phyloP scores from a whole-genome alignment of 768 basidiomycete genomes.

The Psilocybe cubensis region DNA sequence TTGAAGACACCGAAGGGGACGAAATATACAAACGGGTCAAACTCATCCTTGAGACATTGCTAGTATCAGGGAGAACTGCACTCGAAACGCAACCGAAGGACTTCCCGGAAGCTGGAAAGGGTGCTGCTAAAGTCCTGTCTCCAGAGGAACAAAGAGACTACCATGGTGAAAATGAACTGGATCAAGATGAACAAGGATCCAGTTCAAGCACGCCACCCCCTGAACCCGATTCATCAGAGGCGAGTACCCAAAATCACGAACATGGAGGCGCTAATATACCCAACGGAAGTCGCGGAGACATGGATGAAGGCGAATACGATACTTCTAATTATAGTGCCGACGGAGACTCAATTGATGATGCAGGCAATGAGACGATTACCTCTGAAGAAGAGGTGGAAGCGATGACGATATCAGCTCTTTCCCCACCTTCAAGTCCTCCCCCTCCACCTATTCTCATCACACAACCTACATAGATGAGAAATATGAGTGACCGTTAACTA shows the following conservation, averaged over 20 bases:
- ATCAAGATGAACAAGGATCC: slow-evolving; percentile 29
- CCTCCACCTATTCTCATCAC: slow-evolving; percentile 44
- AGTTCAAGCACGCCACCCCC: slow-evolving; percentile 23
- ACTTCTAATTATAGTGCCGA: slow-evolving; percentile 5
- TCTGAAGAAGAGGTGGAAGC: slow-evolving; percentile 49
- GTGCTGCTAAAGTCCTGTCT: slow-evolving; percentile 68
- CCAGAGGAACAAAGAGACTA: slow-evolving; percentile 73
- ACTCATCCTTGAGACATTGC: slow-evolving; percentile 61
- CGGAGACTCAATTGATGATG: slow-evolving; percentile 17
- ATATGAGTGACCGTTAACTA: slow-evolving; percentile 7
- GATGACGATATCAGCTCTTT: slow-evolving; percentile 33
- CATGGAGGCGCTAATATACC: slow-evolving; percentile 10
- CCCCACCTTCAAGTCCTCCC: slow-evolving; percentile 32
- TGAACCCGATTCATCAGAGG: background rate
- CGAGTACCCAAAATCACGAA: background rate
- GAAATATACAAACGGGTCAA: slow-evolving; percentile 66
- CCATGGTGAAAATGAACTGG: slow-evolving; percentile 37
- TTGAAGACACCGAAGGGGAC: slow-evolving; percentile 53
- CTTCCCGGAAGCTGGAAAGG: slow-evolving; percentile 44
- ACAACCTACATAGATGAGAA: slow-evolving; percentile 27
- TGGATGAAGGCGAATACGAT: background rate
- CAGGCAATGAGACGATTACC: slow-evolving; percentile 19
- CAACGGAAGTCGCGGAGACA: background rate
- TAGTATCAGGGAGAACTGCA: slow-evolving; percentile 61
- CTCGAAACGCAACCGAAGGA: slow-evolving; percentile 62